Evolutionary conservation across 306 rosid genomes (phyloP).

Genomic region (Vigna nakashimae): DNA sequence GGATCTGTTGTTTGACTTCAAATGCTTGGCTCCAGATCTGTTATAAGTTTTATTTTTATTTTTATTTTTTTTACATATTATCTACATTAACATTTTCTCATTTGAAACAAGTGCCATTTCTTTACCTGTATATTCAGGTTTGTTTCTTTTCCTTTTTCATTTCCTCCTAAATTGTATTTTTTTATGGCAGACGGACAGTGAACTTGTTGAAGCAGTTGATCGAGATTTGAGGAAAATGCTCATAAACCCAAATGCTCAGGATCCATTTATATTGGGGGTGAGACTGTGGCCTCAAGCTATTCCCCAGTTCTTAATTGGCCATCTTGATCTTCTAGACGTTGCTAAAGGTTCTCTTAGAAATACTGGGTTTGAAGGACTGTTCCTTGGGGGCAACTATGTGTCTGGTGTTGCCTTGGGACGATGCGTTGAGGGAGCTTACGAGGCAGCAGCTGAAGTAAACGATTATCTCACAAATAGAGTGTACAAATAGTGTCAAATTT

Average conservation of each 20-base stretch:
- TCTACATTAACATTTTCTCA: constrained; percentile 9
- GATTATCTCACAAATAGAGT: constrained; percentile 65
- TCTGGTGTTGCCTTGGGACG: constrained; percentile 97
- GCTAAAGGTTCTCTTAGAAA: constrained; percentile 72
- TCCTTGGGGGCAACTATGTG: constrained; percentile 92
- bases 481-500: constrained; percentile 53
- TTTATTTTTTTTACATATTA: neutral
- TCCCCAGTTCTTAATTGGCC: constrained; percentile 95
- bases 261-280: constrained; percentile 76
- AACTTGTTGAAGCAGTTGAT: constrained; percentile 84
- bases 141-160: constrained; percentile 15
- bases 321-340: constrained; percentile 77
- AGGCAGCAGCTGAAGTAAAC: constrained; percentile 77
- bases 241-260: constrained; percentile 68
- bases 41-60: neutral
- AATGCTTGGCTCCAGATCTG: constrained; percentile 33
- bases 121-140: constrained; percentile 23
- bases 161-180: constrained; percentile 36
- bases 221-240: constrained; percentile 88
- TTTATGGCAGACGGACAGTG: constrained; percentile 69
- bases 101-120: constrained; percentile 10
- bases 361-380: constrained; percentile 73
- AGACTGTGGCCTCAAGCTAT: constrained; percentile 93
- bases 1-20: constrained; percentile 36
- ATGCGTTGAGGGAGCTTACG: constrained; percentile 95